phyloP scores from a whole-genome alignment of 1,139 yeast species.

The Keqinozyma sinolaborantium region DNA sequence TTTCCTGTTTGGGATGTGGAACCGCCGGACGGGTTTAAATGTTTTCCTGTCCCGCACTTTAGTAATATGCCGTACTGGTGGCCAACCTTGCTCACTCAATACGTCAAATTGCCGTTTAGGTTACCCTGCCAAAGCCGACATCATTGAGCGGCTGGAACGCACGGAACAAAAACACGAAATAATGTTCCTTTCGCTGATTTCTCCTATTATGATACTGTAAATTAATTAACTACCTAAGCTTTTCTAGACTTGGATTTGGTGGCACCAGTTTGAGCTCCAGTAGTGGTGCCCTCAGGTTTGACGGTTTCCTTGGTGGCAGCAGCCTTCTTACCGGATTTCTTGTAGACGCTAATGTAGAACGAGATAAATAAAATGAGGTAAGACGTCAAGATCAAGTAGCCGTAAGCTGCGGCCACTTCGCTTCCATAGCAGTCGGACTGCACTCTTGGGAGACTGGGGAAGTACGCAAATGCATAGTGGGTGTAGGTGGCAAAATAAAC shows the following conservation, averaged over 20 bases:
- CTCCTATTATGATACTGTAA: background rate
- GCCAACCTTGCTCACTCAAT: too few species aligned
- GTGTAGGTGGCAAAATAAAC: constrained; percentile 93
- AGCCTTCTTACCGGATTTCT: constrained; percentile 17
- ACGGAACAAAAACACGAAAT: too few species aligned
- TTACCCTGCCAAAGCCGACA: too few species aligned
- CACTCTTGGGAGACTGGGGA: constrained; percentile 65
- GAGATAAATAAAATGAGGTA: constrained; percentile 89
- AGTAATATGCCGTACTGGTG: too few species aligned
- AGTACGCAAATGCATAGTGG: constrained; percentile 61
- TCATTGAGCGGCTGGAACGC: too few species aligned
- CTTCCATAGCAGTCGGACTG: constrained; percentile 86
- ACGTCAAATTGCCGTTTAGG: too few species aligned
- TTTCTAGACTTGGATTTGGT: constrained; percentile 45
- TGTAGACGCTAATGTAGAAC: constrained; percentile 87
- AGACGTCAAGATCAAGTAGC: constrained; percentile 84
- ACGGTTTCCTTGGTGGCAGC: constrained; percentile 1
- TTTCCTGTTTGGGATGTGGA: too few species aligned
- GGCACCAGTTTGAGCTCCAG: constrained; percentile 5
- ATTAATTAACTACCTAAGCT: constrained; percentile 20
- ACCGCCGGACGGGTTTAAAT: too few species aligned
- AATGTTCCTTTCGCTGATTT: too few species aligned
- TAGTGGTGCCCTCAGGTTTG: background rate
- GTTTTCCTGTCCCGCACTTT: too few species aligned
- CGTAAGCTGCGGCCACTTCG: constrained; percentile 87